These are phyloP conservation scores for Fusarium napiforme DNA, from an alignment of 2,329 filamentous ascomycete genomes.

Conservation along the genomic window DNA sequence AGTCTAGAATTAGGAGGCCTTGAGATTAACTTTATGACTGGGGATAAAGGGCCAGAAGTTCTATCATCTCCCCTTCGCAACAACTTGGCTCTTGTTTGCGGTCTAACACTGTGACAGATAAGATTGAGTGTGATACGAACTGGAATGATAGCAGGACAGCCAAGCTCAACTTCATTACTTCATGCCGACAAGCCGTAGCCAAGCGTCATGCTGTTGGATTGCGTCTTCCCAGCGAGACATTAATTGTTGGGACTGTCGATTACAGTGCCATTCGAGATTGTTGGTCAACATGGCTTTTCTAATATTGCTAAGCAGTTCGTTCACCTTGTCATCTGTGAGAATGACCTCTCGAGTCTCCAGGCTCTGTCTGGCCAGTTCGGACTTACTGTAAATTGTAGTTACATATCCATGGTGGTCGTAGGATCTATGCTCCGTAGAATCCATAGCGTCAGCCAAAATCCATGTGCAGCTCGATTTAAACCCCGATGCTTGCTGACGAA, in stretches of 20 bases:
- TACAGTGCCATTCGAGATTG: not conserved
- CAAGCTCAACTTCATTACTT: not conserved
- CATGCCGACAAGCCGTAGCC: not conserved
- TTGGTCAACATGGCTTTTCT: not conserved
- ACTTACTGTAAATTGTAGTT: not conserved
- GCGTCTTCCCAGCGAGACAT: not conserved
- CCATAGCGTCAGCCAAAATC: not conserved
- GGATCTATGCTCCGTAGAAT: not conserved
- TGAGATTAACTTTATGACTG: not conserved
- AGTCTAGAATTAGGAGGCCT: not conserved
- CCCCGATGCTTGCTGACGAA: conserved; percentile 23
- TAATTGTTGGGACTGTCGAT: not conserved
- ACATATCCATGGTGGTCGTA: not conserved
- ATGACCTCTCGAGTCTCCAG: not conserved
- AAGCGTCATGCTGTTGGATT: not conserved
- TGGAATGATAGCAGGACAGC: not conserved
- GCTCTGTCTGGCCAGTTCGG: not conserved
- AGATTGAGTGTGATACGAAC: not conserved
- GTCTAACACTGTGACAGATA: not conserved
- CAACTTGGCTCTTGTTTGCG: not conserved
- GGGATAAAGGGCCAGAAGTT: not conserved
- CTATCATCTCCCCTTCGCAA: not conserved
- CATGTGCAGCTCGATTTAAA: not conserved
- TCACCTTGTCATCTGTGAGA: not conserved
- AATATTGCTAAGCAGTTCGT: not conserved